A percentile compares a stretch with the other conserved stretches of the same genome.
Conservation (phyloP, 768 basidiomycete species). For the Terana coerulea region DNA sequence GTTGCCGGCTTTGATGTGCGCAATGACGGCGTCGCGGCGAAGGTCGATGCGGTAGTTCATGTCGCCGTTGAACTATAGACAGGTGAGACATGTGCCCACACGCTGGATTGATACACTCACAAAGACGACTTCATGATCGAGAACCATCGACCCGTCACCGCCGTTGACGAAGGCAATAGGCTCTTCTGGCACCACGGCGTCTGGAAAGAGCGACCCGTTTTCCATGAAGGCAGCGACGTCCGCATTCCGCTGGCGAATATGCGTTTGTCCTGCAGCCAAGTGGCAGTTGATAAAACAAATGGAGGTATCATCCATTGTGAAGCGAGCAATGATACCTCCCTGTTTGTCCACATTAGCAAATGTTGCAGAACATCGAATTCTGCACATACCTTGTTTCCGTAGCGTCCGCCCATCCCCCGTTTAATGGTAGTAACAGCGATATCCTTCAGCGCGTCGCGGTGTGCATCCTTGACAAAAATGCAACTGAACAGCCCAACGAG, state of each 20-base stretch:
- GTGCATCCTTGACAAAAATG: constrained; percentile 67
- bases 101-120: constrained; percentile 40
- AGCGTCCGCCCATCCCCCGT: constrained; percentile 87
- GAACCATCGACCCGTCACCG: constrained; percentile 87
- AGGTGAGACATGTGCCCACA: constrained; percentile 1
- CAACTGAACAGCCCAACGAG: constrained; percentile 86
- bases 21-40: constrained; percentile 77
- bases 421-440: constrained; percentile 80
- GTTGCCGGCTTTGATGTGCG: constrained; percentile 66
- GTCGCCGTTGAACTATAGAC: constrained; percentile 76
- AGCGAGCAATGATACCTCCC: constrained; percentile 89
- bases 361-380: too few species aligned
- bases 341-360: constrained; percentile 29
- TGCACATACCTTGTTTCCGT: constrained; percentile 90
- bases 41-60: constrained; percentile 98
- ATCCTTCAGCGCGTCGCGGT: constrained; percentile 59
- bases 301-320: constrained; percentile 89
- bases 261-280: constrained; percentile 91
- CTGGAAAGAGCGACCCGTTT: constrained; percentile 63
- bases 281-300: constrained; percentile 96
- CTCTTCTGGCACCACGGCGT: constrained; percentile 43
- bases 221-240: constrained; percentile 89
- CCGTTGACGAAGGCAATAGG: constrained; percentile 77
- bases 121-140: constrained; percentile 94
- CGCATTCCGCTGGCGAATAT: constrained; percentile 76